Percentiles rank a stretch among this genome's conserved stretches.
Conservation (phyloP, 768 basidiomycete species). For the Strobilomyces dryophilus region DNA sequence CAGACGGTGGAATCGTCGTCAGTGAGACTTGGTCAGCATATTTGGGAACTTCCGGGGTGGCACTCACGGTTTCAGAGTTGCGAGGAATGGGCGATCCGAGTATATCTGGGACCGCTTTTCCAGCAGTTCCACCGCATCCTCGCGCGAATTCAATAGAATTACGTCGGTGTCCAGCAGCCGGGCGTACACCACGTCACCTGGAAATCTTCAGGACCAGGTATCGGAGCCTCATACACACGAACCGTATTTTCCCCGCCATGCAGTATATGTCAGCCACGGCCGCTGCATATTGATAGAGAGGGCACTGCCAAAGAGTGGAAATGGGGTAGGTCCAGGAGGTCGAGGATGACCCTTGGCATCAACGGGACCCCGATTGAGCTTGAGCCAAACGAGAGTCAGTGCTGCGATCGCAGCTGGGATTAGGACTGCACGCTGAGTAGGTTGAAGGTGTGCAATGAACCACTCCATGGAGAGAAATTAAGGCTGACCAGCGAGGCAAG, state of each 20-base stretch:
- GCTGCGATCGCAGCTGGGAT: not conserved
- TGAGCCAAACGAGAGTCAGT: not conserved
- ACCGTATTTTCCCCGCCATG: not conserved
- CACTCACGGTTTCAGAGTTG: not conserved
- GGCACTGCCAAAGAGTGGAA: not conserved
- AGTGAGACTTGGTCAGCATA: no score
- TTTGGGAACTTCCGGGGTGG: no score
- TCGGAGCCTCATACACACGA: not conserved
- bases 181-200: constrained; percentile 5
- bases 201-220: not conserved
- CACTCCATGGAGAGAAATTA: not conserved
- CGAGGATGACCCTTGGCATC: not conserved
- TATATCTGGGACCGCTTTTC: not conserved
- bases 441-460: not conserved
- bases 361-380: not conserved
- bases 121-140: not conserved
- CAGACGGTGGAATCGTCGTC: not conserved
- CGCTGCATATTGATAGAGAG: not conserved
- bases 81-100: not conserved
- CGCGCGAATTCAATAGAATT: not conserved
- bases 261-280: not conserved
- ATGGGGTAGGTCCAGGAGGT: not conserved
- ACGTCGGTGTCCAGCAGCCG: constrained; percentile 1
- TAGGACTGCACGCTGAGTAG: not conserved
- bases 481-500: no score